Conservation (phyloP, 2,329 filamentous ascomycete genomes). For the Penicillium freii region DNA sequence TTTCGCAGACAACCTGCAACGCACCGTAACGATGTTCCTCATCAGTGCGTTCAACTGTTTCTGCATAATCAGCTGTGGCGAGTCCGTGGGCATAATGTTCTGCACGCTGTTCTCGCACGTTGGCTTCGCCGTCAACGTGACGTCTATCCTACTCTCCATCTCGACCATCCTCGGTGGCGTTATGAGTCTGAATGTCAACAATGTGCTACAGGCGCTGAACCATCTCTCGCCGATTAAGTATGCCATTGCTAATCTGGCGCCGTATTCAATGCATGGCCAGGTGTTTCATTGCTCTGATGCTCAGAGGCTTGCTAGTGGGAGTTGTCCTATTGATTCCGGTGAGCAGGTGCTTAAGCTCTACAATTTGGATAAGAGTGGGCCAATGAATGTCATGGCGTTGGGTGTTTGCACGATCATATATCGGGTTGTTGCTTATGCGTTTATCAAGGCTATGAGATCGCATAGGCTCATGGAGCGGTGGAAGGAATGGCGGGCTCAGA, state of each 20-base stretch:
- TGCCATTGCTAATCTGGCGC: constrained; percentile 63
- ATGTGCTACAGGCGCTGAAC: constrained; percentile 65
- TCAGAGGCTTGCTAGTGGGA: constrained; percentile 60
- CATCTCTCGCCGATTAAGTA: constrained; percentile 72
- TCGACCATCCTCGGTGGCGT: constrained; percentile 70
- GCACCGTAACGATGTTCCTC: constrained; percentile 64
- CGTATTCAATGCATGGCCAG: constrained; percentile 62
- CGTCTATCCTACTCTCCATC: constrained; percentile 66
- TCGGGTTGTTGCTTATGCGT: constrained; percentile 52
- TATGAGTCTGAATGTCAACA: constrained; percentile 67
- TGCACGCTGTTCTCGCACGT: constrained; percentile 73
- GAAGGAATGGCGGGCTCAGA: constrained; percentile 22
- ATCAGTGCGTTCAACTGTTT: constrained; percentile 67
- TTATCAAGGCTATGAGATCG: constrained; percentile 33
- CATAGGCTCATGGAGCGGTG: constrained; percentile 22
- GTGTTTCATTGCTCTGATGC: constrained; percentile 62
- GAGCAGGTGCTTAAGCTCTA: constrained; percentile 67
- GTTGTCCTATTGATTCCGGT: constrained; percentile 65
- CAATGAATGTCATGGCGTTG: constrained; percentile 61
- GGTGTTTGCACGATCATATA: constrained; percentile 65
- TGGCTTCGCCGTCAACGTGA: constrained; percentile 73
- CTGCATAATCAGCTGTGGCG: constrained; percentile 70
- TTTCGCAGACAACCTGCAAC: constrained; percentile 64
- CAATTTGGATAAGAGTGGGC: constrained; percentile 61
- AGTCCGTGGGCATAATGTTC: constrained; percentile 75